phyloP scores from a whole-genome alignment of 1,284 basidiomycete species.

The Ceratobasidium sp. region DNA sequence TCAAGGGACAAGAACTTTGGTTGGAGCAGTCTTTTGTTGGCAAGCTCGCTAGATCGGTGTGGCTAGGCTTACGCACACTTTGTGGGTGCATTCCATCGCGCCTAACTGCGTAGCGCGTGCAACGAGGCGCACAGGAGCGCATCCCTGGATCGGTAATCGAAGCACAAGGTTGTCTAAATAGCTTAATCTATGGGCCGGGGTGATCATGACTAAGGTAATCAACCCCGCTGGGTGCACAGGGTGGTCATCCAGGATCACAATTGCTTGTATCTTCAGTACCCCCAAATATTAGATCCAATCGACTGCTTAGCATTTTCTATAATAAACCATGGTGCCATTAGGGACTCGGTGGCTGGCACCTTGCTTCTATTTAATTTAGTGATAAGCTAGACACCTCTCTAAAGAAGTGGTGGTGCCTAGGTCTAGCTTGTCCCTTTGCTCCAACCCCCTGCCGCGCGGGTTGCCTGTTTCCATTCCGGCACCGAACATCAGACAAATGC shows the following conservation, averaged over 20 bases:
- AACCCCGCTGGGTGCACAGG: conserved; percentile 3
- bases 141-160: conserved; percentile 27
- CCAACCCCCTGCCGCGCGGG: not conserved
- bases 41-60: not conserved
- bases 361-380: not conserved
- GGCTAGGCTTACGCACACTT: not conserved
- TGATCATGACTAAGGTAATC: conserved; percentile 10
- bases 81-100: not conserved
- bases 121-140: conserved; percentile 3
- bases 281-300: not conserved
- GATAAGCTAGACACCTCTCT: not conserved
- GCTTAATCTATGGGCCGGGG: conserved; percentile 13
- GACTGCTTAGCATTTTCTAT: not conserved
- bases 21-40: not conserved
- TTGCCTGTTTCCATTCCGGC: not conserved
- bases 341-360: not conserved
- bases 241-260: not conserved
- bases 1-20: conserved; percentile 29
- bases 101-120: not conserved
- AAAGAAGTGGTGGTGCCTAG: not conserved
- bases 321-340: not conserved
- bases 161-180: conserved; percentile 32
- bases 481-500: not conserved
- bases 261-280: not conserved
- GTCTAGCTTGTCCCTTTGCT: not conserved